These are phyloP conservation scores for Rhynchosporium agropyri DNA, from an alignment of 2,329 filamentous ascomycete genomes.

Conservation along the genomic window DNA sequence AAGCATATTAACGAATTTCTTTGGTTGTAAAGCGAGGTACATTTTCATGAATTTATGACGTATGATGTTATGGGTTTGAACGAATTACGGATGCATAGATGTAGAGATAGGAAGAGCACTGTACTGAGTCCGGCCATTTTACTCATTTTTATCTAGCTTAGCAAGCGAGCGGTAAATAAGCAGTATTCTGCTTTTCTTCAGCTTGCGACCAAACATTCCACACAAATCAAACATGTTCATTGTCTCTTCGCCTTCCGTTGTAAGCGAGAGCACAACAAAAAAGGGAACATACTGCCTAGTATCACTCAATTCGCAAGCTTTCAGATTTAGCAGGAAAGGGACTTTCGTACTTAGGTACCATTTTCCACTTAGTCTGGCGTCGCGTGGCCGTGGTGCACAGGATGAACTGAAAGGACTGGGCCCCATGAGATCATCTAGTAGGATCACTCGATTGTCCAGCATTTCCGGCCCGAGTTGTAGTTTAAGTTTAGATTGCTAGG, in stretches of 20 bases:
- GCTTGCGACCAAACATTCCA: neutral
- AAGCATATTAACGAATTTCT: conserved; percentile 9
- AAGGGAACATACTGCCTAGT: too few species aligned
- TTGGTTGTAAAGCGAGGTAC: neutral
- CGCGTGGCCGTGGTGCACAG: too few species aligned
- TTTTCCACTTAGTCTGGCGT: too few species aligned
- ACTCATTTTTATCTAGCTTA: neutral
- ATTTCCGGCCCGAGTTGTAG: too few species aligned
- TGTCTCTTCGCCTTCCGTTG: neutral
- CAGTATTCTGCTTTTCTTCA: neutral
- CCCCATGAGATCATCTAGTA: too few species aligned
- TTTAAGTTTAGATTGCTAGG: too few species aligned
- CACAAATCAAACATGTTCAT: neutral
- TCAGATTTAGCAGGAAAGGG: too few species aligned
- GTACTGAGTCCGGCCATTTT: neutral
- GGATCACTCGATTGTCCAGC: too few species aligned
- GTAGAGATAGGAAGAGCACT: neutral
- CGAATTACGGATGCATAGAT: conserved; percentile 16
- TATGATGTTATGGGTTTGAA: conserved; percentile 10
- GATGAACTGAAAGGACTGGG: too few species aligned
- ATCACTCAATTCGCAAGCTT: too few species aligned
- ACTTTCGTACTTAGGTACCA: too few species aligned
- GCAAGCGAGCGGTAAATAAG: conserved; percentile 1
- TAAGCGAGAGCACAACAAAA: too few species aligned
- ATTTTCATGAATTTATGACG: conserved; percentile 11